Evolutionary conservation across 352 stramenopile species (phyloP).

Genomic region (Globisporangium iwayamae): DNA sequence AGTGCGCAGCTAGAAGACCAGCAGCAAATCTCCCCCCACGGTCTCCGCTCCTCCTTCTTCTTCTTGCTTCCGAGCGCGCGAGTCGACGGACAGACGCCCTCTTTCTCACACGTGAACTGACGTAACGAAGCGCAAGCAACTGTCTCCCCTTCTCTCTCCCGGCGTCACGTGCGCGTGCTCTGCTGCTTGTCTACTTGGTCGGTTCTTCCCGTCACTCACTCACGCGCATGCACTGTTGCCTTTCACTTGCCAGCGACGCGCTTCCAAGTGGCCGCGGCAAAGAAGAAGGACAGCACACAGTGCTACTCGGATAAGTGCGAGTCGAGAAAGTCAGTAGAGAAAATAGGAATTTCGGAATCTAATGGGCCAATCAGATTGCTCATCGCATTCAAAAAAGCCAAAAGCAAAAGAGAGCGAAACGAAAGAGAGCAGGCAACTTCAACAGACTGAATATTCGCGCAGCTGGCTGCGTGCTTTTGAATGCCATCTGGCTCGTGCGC

Average conservation of each 20-base stretch:
- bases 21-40: not conserved
- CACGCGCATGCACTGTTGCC: not conserved
- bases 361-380: not conserved
- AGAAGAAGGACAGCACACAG: not conserved
- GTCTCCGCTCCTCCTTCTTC: not conserved
- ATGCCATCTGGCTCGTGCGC: not conserved
- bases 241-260: too few species aligned
- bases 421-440: conserved; percentile 7
- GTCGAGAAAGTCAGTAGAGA: not conserved
- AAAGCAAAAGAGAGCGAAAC: not conserved
- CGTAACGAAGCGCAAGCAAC: not conserved
- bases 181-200: not conserved
- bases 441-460: conserved; percentile 7
- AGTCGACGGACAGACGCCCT: not conserved
- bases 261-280: not conserved
- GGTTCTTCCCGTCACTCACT: not conserved
- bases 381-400: too few species aligned
- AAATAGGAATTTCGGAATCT: not conserved
- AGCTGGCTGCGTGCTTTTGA: not conserved
- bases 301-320: too few species aligned
- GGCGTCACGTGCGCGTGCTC: not conserved
- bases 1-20: not conserved
- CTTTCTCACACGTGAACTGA: not conserved
- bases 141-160: not conserved
- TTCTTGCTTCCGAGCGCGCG: not conserved